Conservation (phyloP, 768 basidiomycete species). For the Trametes cingulata region DNA sequence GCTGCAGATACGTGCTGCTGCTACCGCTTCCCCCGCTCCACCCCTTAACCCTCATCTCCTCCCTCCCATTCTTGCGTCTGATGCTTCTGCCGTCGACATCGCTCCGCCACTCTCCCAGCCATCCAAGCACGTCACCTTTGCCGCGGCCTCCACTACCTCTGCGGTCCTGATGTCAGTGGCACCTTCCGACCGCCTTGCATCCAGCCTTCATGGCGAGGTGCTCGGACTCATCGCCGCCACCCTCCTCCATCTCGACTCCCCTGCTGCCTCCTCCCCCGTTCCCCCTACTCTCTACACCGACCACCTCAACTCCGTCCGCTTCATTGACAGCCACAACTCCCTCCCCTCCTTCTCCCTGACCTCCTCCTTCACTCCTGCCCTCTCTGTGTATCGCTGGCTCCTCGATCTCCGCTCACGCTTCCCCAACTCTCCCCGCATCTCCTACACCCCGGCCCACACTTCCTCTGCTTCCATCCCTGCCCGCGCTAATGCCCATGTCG, state of each 20-base stretch:
- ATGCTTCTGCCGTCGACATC: too few relatives aligned
- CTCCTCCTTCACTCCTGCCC: background rate
- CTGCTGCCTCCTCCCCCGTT: background rate
- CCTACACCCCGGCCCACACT: background rate
- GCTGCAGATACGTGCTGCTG: background rate
- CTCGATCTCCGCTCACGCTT: background rate
- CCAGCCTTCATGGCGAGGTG: background rate
- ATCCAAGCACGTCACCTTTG: background rate
- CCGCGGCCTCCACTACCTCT: background rate
- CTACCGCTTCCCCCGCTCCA: background rate
- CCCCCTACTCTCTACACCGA: too few relatives aligned
- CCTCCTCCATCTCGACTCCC: background rate
- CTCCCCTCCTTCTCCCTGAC: background rate
- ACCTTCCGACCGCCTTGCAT: background rate
- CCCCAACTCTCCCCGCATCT: background rate
- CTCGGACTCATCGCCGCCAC: background rate
- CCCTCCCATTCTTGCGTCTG: too few relatives aligned
- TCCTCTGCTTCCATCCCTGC: too few relatives aligned
- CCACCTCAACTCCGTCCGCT: background rate
- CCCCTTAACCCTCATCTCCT: too few relatives aligned
- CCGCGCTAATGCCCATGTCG: too few relatives aligned
- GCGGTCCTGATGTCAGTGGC: background rate
- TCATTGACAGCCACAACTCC: background rate
- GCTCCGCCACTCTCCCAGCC: background rate
- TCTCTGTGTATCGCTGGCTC: background rate